Evolutionary conservation across 345 rosid genomes (phyloP), one percentile per base, ranked within the genome.

Genomic region (Turritis glabra): DNA sequence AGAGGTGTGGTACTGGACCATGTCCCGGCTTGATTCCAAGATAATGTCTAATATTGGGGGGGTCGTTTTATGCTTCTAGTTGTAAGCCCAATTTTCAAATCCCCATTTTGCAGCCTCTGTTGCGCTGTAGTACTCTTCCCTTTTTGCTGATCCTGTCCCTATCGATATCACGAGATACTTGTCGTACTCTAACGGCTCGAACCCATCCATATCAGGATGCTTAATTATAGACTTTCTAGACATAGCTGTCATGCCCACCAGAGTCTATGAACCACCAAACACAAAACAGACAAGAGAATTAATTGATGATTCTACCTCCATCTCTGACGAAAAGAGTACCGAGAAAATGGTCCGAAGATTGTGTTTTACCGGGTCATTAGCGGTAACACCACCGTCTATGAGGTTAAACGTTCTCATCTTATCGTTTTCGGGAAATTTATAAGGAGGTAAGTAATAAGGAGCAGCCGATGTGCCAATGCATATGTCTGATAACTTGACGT

Each of bases 391-490:
- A 3, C 91, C 91, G 26, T 89, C 94, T 5, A 89, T 76, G 44
- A 87, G 88, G 77, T 89, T 80, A 77, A 87, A 85, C 32, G 38
- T 35, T 35, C 38, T 61, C 26, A 53, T 82, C 81, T 67, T 75
- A 61, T 73, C 85, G 64, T 38, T 63, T 32, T 32, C 10, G 35
- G 35, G 35, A 78, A 89, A 87, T 43, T 82, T 64, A 72, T 83
- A 44, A 37, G 84, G 58, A 12, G 94, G 94, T 29, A 87, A 50
- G 32, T 76, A 78, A 19, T 85, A 84, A 33, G 89, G 91, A 30
- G 94, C 87, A 38, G 90, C 87, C 0, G 91, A 85, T 29, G 91
- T 87, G 32, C 78, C 71, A 26, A 87, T 75, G 81, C 88, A 83
- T 51, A 89, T 84, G 44, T 89, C 90, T 18, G 91, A 74, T 40